A percentile compares a stretch with the other conserved stretches of the same genome.
Evolutionary conservation across 2,329 filamentous ascomycete genomes (phyloP).

Genomic region (Xylariaceae sp.): DNA sequence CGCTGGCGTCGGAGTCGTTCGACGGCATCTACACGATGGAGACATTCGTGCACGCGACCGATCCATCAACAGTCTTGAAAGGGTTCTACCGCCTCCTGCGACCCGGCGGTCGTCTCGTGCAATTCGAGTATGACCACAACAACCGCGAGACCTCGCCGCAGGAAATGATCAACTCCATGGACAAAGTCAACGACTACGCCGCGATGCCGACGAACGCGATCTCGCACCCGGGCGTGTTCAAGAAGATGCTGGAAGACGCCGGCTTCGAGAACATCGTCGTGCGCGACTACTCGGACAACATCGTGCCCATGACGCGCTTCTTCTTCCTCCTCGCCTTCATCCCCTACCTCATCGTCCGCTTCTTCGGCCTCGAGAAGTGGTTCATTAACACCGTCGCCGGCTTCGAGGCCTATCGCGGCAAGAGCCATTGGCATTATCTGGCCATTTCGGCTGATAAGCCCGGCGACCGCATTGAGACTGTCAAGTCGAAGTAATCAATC

Average conservation of each 20-base stretch:
- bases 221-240: slow-evolving; percentile 37
- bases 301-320: slow-evolving; percentile 43
- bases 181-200: slow-evolving; percentile 38
- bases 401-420: slow-evolving; percentile 33
- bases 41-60: slow-evolving; percentile 49
- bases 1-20: slow-evolving; percentile 35
- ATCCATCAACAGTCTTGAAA: slow-evolving; percentile 39
- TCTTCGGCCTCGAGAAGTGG: slow-evolving; percentile 39
- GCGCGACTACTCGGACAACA: slow-evolving; percentile 41
- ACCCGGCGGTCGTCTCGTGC: slow-evolving; percentile 42
- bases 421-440: slow-evolving; percentile 34
- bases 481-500: slow-evolving; percentile 18
- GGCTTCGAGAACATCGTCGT: slow-evolving; percentile 43
- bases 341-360: slow-evolving; percentile 41
- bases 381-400: slow-evolving; percentile 48
- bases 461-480: slow-evolving; percentile 17
- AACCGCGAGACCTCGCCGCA: slow-evolving; percentile 14
- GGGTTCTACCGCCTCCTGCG: slow-evolving; percentile 44
- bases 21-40: slow-evolving; percentile 54
- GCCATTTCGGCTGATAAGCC: slow-evolving; percentile 36
- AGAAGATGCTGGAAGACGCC: slow-evolving; percentile 38
- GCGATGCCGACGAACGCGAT: slow-evolving; percentile 42
- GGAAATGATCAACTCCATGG: slow-evolving; percentile 22
- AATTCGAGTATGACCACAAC: slow-evolving; percentile 20
- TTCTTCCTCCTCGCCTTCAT: slow-evolving; percentile 44